Evolutionary conservation across 2,329 filamentous ascomycete genomes (phyloP).

Genomic region (Trichoderma sp.): DNA sequence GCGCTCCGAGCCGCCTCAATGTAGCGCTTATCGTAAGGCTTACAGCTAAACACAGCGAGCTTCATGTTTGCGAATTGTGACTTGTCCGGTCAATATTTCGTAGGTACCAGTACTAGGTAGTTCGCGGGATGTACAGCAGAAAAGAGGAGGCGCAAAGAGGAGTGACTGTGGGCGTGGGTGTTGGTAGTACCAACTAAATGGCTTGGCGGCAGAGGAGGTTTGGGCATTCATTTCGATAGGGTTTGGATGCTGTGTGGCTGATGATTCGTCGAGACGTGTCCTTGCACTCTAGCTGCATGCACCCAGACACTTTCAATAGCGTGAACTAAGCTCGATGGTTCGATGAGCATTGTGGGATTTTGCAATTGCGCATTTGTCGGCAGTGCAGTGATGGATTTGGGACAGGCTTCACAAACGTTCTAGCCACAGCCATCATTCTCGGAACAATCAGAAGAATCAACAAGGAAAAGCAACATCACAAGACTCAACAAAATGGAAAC

Average conservation of each 20-base stretch:
- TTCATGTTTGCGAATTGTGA: constrained; percentile 41
- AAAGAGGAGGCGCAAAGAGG: background rate
- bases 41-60: constrained; percentile 62
- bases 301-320: background rate
- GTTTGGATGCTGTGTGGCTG: background rate
- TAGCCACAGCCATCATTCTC: too few species aligned
- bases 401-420: background rate
- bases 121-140: background rate
- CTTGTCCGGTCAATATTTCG: too few species aligned
- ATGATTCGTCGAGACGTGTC: constrained; percentile 1
- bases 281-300: background rate
- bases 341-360: background rate
- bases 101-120: too few species aligned
- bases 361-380: background rate
- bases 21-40: constrained; percentile 59
- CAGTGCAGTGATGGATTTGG: background rate
- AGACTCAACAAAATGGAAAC: too few species aligned
- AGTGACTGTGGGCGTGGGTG: background rate
- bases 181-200: background rate
- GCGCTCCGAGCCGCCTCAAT: constrained; percentile 42
- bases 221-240: background rate
- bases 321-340: background rate
- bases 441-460: too few species aligned
- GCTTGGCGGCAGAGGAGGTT: constrained; percentile 7
- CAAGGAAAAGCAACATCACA: too few species aligned